Evolutionary conservation across 306 rosid species (phyloP).

Genomic region (Corylus americana): DNA sequence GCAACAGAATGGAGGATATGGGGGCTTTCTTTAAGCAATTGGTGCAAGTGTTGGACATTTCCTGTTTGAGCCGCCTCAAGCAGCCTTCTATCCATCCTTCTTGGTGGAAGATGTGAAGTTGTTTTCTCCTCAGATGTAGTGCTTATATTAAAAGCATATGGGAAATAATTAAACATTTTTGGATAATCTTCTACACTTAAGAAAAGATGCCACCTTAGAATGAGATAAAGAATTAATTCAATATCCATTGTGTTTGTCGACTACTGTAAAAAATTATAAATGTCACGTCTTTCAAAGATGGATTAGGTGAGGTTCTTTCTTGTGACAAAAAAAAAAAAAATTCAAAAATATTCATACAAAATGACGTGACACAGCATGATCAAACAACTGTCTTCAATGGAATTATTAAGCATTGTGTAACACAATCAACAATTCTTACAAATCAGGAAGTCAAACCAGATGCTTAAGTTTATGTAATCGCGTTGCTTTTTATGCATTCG

Average conservation of each 20-base stretch:
- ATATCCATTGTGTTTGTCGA: too few species aligned
- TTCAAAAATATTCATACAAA: too few species aligned
- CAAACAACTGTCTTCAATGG: not conserved
- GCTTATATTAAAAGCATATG: too few species aligned
- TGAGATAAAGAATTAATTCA: too few species aligned
- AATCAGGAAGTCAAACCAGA: not conserved
- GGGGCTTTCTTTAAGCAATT: conserved; percentile 12
- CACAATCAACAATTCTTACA: not conserved
- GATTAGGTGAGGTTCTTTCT: too few species aligned
- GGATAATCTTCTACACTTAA: too few species aligned
- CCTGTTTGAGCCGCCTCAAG: conserved; percentile 21
- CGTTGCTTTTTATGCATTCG: not conserved
- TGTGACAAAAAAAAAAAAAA: too few species aligned
- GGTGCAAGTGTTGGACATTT: conserved; percentile 13
- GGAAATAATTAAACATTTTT: too few species aligned
- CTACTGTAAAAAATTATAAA: too few species aligned
- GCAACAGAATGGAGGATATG: not conserved
- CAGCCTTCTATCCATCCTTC: conserved; percentile 16
- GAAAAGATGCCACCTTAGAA: too few species aligned
- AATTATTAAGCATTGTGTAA: not conserved
- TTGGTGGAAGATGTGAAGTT: not conserved
- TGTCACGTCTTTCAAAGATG: too few species aligned
- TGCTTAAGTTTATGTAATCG: not conserved
- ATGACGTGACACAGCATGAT: too few species aligned
- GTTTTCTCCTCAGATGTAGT: not conserved